Evolutionary conservation across 1,284 basidiomycete species (phyloP).

Genomic region (Stygiomarasmius scandens): DNA sequence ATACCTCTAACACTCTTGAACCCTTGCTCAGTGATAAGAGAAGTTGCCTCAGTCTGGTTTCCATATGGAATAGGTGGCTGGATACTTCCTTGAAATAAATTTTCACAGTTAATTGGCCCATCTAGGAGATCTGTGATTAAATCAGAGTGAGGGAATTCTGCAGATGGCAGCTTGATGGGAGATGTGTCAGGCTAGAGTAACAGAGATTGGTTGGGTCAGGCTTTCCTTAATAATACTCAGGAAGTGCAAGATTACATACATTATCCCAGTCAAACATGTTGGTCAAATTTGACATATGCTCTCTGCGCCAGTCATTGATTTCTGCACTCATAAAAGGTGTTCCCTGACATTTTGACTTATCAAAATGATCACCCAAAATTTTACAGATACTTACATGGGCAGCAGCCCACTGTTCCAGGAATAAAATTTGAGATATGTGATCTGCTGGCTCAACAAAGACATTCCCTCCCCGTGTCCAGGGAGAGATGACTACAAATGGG

Average conservation of each 20-base stretch:
- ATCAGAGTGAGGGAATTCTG: constrained; percentile 2
- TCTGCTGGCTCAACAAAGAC: constrained; percentile 12
- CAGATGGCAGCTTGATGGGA: not conserved
- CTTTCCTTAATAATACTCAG: too few species aligned
- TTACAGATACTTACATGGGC: constrained; percentile 2
- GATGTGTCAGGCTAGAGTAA: not conserved
- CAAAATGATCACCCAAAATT: not conserved
- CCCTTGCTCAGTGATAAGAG: not conserved
- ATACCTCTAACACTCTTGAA: constrained; percentile 7
- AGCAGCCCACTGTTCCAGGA: constrained; percentile 13
- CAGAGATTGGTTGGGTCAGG: not conserved
- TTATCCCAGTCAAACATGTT: constrained; percentile 13
- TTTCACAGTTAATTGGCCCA: not conserved
- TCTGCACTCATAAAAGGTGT: constrained; percentile 11
- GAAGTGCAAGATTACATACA: too few species aligned
- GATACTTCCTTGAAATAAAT: not conserved
- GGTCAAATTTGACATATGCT: constrained; percentile 12
- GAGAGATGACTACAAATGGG: constrained; percentile 9
- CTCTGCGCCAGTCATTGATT: constrained; percentile 14
- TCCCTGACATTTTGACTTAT: constrained; percentile 1
- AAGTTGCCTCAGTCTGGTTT: not conserved
- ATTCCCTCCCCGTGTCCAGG: constrained; percentile 12
- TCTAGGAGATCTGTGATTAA: constrained; percentile 1
- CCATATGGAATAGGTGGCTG: constrained; percentile 2
- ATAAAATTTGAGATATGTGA: constrained; percentile 12